These are phyloP conservation scores for Rhizopus delemar DNA, from an alignment of 371 early-diverging fungal genomes.

Conservation along the genomic window DNA sequence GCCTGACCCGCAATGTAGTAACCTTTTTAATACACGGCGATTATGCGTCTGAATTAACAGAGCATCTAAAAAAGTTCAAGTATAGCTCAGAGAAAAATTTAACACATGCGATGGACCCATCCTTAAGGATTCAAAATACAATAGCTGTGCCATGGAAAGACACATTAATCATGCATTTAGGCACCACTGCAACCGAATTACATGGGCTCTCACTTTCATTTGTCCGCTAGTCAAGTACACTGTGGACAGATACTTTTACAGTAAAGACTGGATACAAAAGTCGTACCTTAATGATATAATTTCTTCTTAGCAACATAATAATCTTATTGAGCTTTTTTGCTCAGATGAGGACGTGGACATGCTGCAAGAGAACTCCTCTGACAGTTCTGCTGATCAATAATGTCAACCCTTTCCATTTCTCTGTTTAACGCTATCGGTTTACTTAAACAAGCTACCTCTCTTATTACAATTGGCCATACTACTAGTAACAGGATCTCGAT, in stretches of 20 bases:
- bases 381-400: too few relatives aligned
- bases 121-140: too few relatives aligned
- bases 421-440: slow-evolving; percentile 6
- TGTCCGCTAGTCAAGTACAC: background rate
- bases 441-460: slow-evolving; percentile 1
- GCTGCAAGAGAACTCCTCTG: too few relatives aligned
- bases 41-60: background rate
- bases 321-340: too few relatives aligned
- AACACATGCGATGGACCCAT: too few relatives aligned
- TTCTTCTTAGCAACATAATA: too few relatives aligned
- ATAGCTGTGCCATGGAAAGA: background rate
- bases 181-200: background rate
- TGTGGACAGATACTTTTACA: background rate
- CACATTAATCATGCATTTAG: background rate
- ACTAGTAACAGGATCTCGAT: too few relatives aligned
- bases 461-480: too few relatives aligned
- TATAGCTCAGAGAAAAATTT: too few relatives aligned
- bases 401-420: background rate
- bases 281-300: background rate
- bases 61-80: too few relatives aligned
- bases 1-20: background rate
- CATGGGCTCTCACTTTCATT: slow-evolving; percentile 1
- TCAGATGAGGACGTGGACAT: too few relatives aligned
- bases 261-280: background rate
- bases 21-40: slow-evolving; percentile 1